phyloP scores from a whole-genome alignment of 225 moss, liverwort and hornwort genomes.

The Pseudoscleropodium purum region DNA sequence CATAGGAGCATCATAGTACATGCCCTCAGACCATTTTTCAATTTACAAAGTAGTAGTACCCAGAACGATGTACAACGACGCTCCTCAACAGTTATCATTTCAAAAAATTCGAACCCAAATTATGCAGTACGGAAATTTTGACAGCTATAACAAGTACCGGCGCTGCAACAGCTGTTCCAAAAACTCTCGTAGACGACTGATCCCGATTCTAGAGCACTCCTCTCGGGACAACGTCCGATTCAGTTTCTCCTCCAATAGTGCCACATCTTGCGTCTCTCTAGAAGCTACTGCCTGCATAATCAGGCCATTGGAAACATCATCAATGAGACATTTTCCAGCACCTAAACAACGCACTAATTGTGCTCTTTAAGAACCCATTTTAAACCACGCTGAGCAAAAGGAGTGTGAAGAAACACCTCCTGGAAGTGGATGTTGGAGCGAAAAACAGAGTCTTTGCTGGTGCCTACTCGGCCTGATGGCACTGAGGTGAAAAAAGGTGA shows the following conservation, averaged over 20 bases:
- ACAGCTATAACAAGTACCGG: conserved; percentile 27
- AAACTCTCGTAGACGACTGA: conserved; percentile 83
- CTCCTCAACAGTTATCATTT: neutral
- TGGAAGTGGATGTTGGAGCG: conserved; percentile 74
- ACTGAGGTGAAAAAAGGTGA: conserved; percentile 95
- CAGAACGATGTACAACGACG: neutral
- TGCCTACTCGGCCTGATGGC: conserved; percentile 90
- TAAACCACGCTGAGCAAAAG: neutral
- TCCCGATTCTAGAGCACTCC: conserved; percentile 72
- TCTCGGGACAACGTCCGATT: conserved; percentile 45
- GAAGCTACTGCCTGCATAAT: conserved; percentile 60
- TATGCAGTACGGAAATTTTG: neutral
- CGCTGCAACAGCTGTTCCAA: conserved; percentile 79
- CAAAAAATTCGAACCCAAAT: neutral
- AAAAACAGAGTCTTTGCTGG: conserved; percentile 66
- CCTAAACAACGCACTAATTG: neutral
- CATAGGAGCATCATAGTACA: neutral
- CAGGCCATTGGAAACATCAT: neutral
- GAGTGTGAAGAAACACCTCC: conserved; percentile 33
- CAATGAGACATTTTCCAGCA: neutral
- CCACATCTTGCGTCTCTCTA: conserved; percentile 76
- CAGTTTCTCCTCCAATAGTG: conserved; percentile 78
- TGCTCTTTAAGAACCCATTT: neutral
- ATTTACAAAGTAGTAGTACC: neutral
- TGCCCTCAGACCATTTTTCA: neutral